These are phyloP conservation scores for Rhynchospora pubera DNA, from an alignment of 176 grass and related monocot genomes.

Conservation along the genomic window DNA sequence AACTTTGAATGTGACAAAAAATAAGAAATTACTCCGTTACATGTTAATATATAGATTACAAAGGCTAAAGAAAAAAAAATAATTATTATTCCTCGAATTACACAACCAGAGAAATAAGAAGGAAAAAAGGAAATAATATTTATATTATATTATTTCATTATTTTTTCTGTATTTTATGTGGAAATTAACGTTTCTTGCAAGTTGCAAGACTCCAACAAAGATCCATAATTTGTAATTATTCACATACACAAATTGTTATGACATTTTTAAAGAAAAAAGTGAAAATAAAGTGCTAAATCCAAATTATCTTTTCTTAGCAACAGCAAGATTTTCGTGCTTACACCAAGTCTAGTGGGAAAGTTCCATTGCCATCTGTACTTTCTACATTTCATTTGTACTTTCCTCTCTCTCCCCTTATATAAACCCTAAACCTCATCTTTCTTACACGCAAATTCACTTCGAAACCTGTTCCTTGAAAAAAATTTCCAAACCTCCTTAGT, in stretches of 20 bases:
- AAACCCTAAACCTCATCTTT: constrained; percentile 1
- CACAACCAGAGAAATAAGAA: background rate
- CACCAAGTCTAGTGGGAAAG: background rate
- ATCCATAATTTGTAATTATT: background rate
- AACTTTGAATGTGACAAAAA: background rate
- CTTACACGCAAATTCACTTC: background rate
- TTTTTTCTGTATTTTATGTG: background rate
- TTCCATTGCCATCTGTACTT: constrained; percentile 6
- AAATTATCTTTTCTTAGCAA: background rate
- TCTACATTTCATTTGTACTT: background rate
- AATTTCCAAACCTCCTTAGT: background rate
- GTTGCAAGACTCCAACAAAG: background rate
- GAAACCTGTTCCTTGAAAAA: too few relatives aligned
- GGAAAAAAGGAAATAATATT: background rate
- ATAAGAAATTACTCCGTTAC: too few relatives aligned
- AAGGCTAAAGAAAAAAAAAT: background rate
- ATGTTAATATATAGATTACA: too few relatives aligned
- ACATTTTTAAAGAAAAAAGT: background rate
- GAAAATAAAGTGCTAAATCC: background rate
- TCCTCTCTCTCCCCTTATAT: background rate
- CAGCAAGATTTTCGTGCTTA: background rate
- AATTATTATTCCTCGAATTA: background rate
- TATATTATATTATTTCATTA: background rate
- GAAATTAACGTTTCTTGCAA: too few relatives aligned
- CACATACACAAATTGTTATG: background rate